Evolutionary conservation across 1,284 basidiomycete genomes (phyloP), one percentile per base, ranked within the genome.

Genomic region (Ceratobasidium sp.): DNA sequence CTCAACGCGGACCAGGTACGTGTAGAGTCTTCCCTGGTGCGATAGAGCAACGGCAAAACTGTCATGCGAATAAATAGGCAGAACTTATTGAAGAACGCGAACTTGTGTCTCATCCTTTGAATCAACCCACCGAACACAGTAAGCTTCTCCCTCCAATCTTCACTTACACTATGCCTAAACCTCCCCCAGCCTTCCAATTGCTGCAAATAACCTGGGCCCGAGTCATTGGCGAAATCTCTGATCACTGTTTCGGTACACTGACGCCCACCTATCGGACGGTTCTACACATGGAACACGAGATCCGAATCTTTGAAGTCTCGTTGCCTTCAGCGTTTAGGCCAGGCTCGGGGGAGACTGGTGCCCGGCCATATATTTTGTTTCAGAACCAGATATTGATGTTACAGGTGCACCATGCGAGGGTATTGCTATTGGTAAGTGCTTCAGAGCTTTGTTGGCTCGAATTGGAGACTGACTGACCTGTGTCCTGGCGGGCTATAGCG

Each of bases 111-210:
- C 71, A 74, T 33, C 71, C 71, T 7, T 12, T 74, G 16, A 65
- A 52, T n/a, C 71, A 74, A 65, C 60, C 71, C 18, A 74, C 71
- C 18, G 71, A 74, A 65, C 71, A 74, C 33, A 74, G 71, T 74
- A 27, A 20, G 70, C 20, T 23, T 41, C n/a, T 46, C 30, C 23
- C n/a, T 52, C 12, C 60, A 4, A 6, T 18, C n/a, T 23, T 44
- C 8, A 59, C 35, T 27, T 3, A 23, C 8, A n/a, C 30, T 18
- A 20, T 62, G 27, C 41, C 38, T 38, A 60, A 23, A 38, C 18
- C 46, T 7, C 27, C 20, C 16, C 6, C 23, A 74, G 71, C 71
- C 14, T 74, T 74, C 46, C 71, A 74, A 30, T 23, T 74, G 23
- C 33, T 74, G 59, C 59, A 74, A 41, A 65, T 74, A 50, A 64